Evolutionary conservation across 2,329 filamentous ascomycete species (phyloP), one percentile per base, ranked within the genome.

Genomic region (Neonectria sp.): DNA sequence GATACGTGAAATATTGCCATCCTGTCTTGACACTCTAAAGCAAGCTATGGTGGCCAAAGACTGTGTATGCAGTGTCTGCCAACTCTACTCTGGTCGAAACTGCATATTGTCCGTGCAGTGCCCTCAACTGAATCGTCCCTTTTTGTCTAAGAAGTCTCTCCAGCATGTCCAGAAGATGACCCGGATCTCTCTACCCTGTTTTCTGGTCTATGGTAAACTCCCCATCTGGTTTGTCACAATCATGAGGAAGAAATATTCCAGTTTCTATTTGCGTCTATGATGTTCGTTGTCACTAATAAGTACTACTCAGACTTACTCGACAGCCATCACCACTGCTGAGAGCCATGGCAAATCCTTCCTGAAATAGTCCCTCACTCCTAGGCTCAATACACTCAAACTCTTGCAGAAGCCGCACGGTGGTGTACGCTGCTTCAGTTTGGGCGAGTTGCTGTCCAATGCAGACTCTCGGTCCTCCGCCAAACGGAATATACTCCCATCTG

Each of bases 361-460:
- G 37, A n/a, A 61, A 65, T 1, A 33, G 51, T 7, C 46, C 51
- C 51, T 53, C 37, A 24, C 37, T 56, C 40, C 27, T 57, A 4
- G 55, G 11, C 25, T 67, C 49, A 12, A 67, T 31, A 3, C 29
- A 9, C 40, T 35, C 51, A 51, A 63, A 67, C 25, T 56, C 35
- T 25, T 60, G 55, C 24, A 63, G 17, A 12, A 63, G 15, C 7
- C 60, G 60, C 7, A 51, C 43, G 2, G 45, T 49, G 4, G 40
- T 51, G 64, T 84, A 84, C 2, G 78, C 74, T 53, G 81, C 73
- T 68, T 82, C 78, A 21, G 79, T 79, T 43, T 80, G 70, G 12
- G 81, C 81, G 48, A 83, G 82, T 69, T 85, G 79, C 70, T 84
- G 83, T 49, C 82, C 80, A 17, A 82, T 73, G 66, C 84, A 86